Percentiles rank a stretch among this genome's conserved stretches.
Conservation (phyloP, 2,329 filamentous ascomycete species). For the Diaporthe citrichinensis region DNA sequence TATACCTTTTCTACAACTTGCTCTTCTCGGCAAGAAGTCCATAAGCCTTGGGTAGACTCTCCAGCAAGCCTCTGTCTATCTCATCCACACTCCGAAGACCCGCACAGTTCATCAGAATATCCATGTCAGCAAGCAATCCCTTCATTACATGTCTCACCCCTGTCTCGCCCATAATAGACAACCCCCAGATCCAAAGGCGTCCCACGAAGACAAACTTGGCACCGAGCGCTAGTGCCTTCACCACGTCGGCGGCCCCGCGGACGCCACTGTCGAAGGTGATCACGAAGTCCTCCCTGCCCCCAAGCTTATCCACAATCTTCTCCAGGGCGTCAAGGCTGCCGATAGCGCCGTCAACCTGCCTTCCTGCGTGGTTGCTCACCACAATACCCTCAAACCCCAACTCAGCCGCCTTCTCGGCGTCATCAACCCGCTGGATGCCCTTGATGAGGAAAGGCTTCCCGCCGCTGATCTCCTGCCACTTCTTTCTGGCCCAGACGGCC, state of each 20-base stretch:
- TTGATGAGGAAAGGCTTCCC: conserved; percentile 73
- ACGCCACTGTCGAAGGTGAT: conserved; percentile 75
- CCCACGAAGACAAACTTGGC: conserved; percentile 75
- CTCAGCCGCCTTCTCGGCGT: conserved; percentile 70
- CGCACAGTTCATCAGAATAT: conserved; percentile 72
- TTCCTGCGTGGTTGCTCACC: conserved; percentile 70
- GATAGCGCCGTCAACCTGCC: conserved; percentile 73
- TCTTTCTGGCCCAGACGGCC: conserved; percentile 70
- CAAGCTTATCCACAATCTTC: conserved; percentile 64
- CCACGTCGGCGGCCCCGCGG: conserved; percentile 68
- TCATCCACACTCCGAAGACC: conserved; percentile 67
- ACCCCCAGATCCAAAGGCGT: conserved; percentile 71
- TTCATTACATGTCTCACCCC: conserved; percentile 75
- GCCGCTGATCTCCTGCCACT: conserved; percentile 70
- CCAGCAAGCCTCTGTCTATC: conserved; percentile 60
- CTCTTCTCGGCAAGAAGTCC: conserved; percentile 40
- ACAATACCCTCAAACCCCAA: conserved; percentile 73
- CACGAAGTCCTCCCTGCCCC: conserved; percentile 49
- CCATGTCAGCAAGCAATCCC: conserved; percentile 72
- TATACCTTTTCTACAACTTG: conserved; percentile 25
- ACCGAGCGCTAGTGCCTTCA: conserved; percentile 73
- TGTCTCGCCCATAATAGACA: conserved; percentile 71
- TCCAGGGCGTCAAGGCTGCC: conserved; percentile 72
- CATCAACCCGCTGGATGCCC: conserved; percentile 72
- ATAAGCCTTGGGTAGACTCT: conserved; percentile 57